phyloP scores from a whole-genome alignment of 495 filamentous ascomycete species.

The Penicillium lividum region DNA sequence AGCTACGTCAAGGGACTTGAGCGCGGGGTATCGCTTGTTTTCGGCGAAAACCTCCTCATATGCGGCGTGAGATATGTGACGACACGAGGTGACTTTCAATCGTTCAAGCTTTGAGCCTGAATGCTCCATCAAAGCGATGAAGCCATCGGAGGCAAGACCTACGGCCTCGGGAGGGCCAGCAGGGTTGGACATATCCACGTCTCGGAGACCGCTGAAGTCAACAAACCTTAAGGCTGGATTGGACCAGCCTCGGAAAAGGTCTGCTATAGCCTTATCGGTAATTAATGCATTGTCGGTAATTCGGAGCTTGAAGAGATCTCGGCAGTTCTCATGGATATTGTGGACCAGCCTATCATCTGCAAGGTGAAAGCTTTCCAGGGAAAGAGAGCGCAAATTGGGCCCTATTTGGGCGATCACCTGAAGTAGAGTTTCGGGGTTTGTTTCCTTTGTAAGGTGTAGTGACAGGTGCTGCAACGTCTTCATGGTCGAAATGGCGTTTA shows the following conservation, averaged over 20 bases:
- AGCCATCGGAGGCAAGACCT: conserved; percentile 72
- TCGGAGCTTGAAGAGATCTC: conserved; percentile 68
- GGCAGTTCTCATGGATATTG: conserved; percentile 66
- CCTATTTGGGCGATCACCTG: conserved; percentile 62
- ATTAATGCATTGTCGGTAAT: conserved; percentile 72
- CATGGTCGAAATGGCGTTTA: conserved; percentile 57
- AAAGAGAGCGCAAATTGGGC: conserved; percentile 65
- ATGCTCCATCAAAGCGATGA: conserved; percentile 80
- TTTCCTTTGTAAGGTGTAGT: conserved; percentile 59
- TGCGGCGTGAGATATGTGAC: conserved; percentile 67
- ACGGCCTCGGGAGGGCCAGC: conserved; percentile 56
- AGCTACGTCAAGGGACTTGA: conserved; percentile 72
- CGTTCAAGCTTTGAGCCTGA: conserved; percentile 62
- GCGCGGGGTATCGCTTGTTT: conserved; percentile 59
- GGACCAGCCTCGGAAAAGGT: conserved; percentile 73
- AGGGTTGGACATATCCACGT: conserved; percentile 69
- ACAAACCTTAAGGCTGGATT: conserved; percentile 67
- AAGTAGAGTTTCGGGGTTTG: conserved; percentile 57
- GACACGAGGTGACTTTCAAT: conserved; percentile 75
- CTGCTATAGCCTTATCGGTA: conserved; percentile 68
- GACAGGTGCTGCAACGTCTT: conserved; percentile 68
- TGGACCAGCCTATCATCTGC: conserved; percentile 64
- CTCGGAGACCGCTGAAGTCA: conserved; percentile 72
- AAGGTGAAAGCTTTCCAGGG: conserved; percentile 59
- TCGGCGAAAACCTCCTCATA: conserved; percentile 71